Base-by-base conservation (phyloP, 139 green algal genomes). In the Tetradesmus lagerheimii region DNA sequence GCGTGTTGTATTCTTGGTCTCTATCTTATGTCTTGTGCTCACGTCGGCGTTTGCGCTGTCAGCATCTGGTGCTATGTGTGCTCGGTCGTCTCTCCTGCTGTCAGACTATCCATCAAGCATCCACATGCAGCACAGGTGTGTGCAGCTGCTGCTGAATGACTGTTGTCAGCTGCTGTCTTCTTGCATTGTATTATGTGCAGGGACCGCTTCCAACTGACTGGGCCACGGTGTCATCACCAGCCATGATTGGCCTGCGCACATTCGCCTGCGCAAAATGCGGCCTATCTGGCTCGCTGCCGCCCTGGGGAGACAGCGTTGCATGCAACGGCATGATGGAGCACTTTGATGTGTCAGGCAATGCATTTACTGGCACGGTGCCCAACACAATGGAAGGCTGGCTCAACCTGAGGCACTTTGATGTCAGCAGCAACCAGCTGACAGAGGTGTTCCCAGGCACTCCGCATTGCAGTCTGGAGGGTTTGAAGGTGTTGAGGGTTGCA, bases 211-310 rank as follows among this genome's bases (percentile, higher is more conserved):
- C 80, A 16, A 11, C 45, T 0, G n/a, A 29, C n/a, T 86, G 80
- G 80, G 79, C 6, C 0, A 29, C 27, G 34, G 18, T 53, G 25
- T 27, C 79, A 27, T 37, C 41, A 9, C 23, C 57, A 31, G 20
- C 57, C 25, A 71, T 71, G 57, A 71, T 4, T n/a, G 23, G 23
- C 25, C n/a, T 79, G 4, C 71, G 31, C 31, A 9, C 71, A 11
- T 79, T 79, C 12, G 53, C 57, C 18, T 87, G 82, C n/a, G 50
- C 50, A 11, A 14, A 38, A 18, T 87, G 82, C 57, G 37, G 37
- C 18, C 35, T 87, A 20, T 87, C 82, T n/a, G 82, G 82, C 23
- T 57, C 37, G 11, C 4, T 87, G 53, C 82, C 82, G 8, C 8
- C 16, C 14, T 87, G 82, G 82, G 82, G 82, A 5, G 18, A 38